Evolutionary conservation across 192 early-diverging fungal genomes (phyloP).

Genomic region (Coemansia sp.): DNA sequence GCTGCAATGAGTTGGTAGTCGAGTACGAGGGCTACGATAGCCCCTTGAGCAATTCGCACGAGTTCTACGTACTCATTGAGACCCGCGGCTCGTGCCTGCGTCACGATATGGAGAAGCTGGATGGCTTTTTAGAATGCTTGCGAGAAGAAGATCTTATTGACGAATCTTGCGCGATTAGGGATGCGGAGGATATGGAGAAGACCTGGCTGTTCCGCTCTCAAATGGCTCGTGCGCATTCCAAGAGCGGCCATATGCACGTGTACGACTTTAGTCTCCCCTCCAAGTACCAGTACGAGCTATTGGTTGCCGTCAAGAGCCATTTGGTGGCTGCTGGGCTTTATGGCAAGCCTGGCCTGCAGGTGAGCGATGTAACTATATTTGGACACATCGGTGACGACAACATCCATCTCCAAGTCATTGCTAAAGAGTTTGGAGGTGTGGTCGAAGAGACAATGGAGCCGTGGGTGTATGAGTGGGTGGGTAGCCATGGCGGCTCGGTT

Average conservation of each 20-base stretch:
- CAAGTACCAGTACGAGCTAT: conserved; percentile 36
- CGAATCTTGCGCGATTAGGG: conserved; percentile 19
- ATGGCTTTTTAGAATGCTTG: conserved; percentile 28
- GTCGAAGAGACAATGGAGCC: conserved; percentile 79
- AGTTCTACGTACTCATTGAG: conserved; percentile 78
- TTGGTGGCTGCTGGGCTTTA: conserved; percentile 22
- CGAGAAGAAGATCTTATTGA: conserved; percentile 16
- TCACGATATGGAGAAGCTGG: conserved; percentile 84
- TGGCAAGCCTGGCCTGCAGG: conserved; percentile 39
- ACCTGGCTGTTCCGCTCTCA: conserved; percentile 48
- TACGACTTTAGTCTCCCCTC: conserved; percentile 51
- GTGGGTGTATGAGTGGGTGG: conserved; percentile 86
- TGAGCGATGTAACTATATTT: conserved; percentile 84
- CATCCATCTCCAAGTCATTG: conserved; percentile 87
- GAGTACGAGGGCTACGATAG: conserved; percentile 29
- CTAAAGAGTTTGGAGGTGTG: conserved; percentile 61
- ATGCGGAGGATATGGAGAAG: conserved; percentile 26
- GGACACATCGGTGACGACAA: conserved; percentile 98
- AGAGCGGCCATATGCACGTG: conserved; percentile 52
- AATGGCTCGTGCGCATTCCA: conserved; percentile 49
- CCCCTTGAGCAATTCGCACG: conserved; percentile 20
- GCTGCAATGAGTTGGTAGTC: conserved; percentile 67
- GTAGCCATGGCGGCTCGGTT: conserved; percentile 62
- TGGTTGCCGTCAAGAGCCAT: conserved; percentile 33
- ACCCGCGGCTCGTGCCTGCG: conserved; percentile 85